Conservation (phyloP, 352 stramenopile genomes). For the Globisporangium abappressorium region DNA sequence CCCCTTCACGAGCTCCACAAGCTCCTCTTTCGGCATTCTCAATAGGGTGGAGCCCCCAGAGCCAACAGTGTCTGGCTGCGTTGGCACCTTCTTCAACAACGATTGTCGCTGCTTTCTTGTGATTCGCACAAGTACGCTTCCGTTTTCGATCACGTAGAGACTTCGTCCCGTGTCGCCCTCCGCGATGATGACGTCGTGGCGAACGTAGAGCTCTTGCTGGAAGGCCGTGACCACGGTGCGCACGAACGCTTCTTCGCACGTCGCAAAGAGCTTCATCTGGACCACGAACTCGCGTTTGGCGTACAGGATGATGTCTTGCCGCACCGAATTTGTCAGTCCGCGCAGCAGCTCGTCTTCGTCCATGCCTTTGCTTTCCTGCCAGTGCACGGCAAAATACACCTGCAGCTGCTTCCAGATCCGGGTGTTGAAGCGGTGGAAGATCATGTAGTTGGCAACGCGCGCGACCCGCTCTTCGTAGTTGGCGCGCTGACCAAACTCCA, state of each 20-base stretch:
- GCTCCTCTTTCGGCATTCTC: not conserved
- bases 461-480: constrained; percentile 48
- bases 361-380: constrained; percentile 49
- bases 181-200: constrained; percentile 73
- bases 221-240: constrained; percentile 58
- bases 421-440: constrained; percentile 40
- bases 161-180: constrained; percentile 54
- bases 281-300: constrained; percentile 46
- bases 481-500: constrained; percentile 37
- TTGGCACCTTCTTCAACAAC: not conserved
- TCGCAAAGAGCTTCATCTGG: constrained; percentile 58
- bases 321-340: constrained; percentile 28
- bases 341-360: constrained; percentile 40
- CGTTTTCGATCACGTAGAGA: constrained; percentile 69
- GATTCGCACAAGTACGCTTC: constrained; percentile 30
- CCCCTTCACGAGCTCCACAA: constrained; percentile 39
- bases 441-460: constrained; percentile 37
- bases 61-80: not conserved
- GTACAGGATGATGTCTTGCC: constrained; percentile 34
- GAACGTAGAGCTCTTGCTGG: constrained; percentile 72
- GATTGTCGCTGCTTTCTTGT: constrained; percentile 15
- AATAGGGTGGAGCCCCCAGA: not conserved
- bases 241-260: constrained; percentile 55
- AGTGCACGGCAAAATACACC: constrained; percentile 42
- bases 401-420: constrained; percentile 46